Base-by-base conservation (phyloP, 371 early-diverging fungal species). In the Zopfochytrium polystomum region DNA sequence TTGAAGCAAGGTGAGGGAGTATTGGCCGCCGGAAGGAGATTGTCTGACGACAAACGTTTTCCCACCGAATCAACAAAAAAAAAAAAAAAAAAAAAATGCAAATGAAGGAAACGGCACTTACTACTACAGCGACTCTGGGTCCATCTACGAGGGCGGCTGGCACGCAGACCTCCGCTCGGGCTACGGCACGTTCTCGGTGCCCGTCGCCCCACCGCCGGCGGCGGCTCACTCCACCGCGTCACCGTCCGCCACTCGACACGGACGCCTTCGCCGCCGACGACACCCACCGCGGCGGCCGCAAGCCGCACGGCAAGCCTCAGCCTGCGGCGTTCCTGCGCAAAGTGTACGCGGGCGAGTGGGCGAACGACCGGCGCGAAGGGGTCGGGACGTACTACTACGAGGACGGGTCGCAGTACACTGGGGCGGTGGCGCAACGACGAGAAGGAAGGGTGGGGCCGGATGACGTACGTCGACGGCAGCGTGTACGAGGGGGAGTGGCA, bases 401-500 rank as follows among this genome's bases (percentile, higher is more conserved):
- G 23, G 81, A 79, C 56, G 81, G 80, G 13, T 52, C 59, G 13
- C 51, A 55, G 45, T 82, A 82, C 49, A 77, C 79, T 38, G 82
- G 82, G n/a, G 20, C 52, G 53, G 52, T 82, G 82, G 82, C 52
- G 34, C 20, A 62, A 70, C 48, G 75, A 77, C 52, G 63, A 75
- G 64, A 66, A 72, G 48, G 65, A 79, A 55, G 82, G 82, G 1
- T 82, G 80, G 80, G 82, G 82, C 1, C 49, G 62, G 5, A 80
- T 82, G 80, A 38, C 38, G 13, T 82, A 77, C 44, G 59, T 62
- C 15, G 77, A 77, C 43, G 80, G 80, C 2, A 48, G 63, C 15
- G 68, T 74, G 18, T 82, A 81, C 61, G 81, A 82, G 52, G 81
- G 82, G 30, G 82, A 82, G 52, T 82, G 78, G 79, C 71, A 73